Evolutionary conservation across 352 stramenopile genomes (phyloP).

Genomic region (Phytophthora cryptogea): DNA sequence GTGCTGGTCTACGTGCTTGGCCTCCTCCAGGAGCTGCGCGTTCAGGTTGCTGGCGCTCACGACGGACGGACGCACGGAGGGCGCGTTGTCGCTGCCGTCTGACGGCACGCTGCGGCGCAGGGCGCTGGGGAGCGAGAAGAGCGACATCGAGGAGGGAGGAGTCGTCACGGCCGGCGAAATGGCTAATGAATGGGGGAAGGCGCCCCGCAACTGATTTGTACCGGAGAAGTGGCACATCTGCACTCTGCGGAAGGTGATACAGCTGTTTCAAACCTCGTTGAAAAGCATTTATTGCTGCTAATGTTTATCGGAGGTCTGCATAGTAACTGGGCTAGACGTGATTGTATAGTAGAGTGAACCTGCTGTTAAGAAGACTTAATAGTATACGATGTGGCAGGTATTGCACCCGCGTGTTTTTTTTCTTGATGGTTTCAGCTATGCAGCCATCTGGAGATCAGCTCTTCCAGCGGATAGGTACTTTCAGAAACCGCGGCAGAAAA

Average conservation of each 20-base stretch:
- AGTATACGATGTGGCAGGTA: conserved; percentile 13
- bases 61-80: conserved; percentile 63
- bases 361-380: not conserved
- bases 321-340: not conserved
- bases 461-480: conserved; percentile 2
- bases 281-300: conserved; percentile 2
- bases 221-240: conserved; percentile 4
- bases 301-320: not conserved
- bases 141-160: conserved; percentile 50
- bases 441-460: conserved; percentile 29
- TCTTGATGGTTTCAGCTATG: conserved; percentile 16
- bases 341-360: not conserved
- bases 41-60: conserved; percentile 72
- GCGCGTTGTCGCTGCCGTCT: conserved; percentile 47
- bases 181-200: conserved; percentile 37
- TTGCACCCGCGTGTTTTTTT: conserved; percentile 23
- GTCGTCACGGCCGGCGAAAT: conserved; percentile 31
- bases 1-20: conserved; percentile 67
- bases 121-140: conserved; percentile 80
- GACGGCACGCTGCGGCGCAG: conserved; percentile 63
- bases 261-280: not conserved
- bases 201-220: conserved; percentile 24
- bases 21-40: conserved; percentile 69
- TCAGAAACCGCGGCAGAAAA: not conserved
- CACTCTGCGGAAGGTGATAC: conserved; percentile 4